Base-by-base conservation (phyloP, 805 yeast genomes). In the Candida tibetensis region DNA sequence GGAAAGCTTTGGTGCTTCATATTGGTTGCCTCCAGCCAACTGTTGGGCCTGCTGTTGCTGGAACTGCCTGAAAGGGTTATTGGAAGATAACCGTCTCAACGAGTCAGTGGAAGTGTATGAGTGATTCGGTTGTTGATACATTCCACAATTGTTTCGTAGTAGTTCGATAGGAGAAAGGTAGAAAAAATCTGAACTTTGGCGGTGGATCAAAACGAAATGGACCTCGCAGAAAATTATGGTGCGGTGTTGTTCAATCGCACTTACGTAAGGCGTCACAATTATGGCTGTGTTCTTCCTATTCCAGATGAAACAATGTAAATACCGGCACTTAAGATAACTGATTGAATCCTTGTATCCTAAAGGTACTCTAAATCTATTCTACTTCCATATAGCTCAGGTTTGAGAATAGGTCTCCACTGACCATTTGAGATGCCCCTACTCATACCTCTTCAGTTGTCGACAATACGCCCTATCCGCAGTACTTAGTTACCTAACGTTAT, bases 41-140 rank as follows among this genome's bases (percentile, higher is more conserved):
- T 25, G 36, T 28, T 31, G 40, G 19, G 40, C 34, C 31, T 22
- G 40, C 27, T 15, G 29, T 31, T 31, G 30, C 32, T 41, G 42
- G 25, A 21, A 21, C 39, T 68, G 67, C 52, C 91, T 72, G 58
- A 84, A 84, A n/a, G 91, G 91, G 49, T 84, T 84, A 56, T 81
- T 81, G 2, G 80, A 67, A 5, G 89, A 81, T 37, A 80, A 60
- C 45, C 79, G 56, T 48, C 76, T 57, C 29, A 61, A 47, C 30
- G 68, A 60, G 32, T 63, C 68, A 16, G 57, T 44, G 10, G 72
- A 65, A 23, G 57, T 51, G 47, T 57, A 55, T 39, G 61, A 53
- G 30, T 54, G 57, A 34, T 62, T 62, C 17, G 66, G 66, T 46
- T 64, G 71, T 44, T 58, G 65, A 37, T 67, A 68, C 78, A 76